These are phyloP conservation scores for Glutinoglossum americanum DNA, from an alignment of 495 filamentous ascomycete species.

Conservation along the genomic window DNA sequence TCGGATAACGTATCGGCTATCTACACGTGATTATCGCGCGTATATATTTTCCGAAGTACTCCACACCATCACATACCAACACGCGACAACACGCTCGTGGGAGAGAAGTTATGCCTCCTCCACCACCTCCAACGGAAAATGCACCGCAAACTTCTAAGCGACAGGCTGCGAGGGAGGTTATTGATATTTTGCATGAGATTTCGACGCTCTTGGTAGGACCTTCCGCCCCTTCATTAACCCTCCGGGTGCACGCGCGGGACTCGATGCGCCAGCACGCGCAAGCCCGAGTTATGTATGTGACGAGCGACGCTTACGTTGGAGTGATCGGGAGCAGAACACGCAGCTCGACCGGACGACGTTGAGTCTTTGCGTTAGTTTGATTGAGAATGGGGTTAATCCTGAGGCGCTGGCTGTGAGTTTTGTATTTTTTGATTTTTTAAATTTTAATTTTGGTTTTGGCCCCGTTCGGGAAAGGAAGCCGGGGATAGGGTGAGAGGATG, in stretches of 20 bases:
- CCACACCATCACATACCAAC: no score
- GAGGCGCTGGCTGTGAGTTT: constrained; percentile 66
- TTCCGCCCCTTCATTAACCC: no score
- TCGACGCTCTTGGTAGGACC: constrained; percentile 55
- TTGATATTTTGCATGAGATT: constrained; percentile 90
- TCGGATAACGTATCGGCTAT: no score
- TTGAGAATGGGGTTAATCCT: constrained; percentile 93
- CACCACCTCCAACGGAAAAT: not conserved
- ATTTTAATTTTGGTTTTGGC: not conserved
- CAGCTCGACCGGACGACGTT: constrained; percentile 74
- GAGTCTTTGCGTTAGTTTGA: constrained; percentile 83
- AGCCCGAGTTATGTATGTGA: no score
- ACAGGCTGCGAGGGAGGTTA: constrained; percentile 80
- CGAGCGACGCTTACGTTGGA: no score
- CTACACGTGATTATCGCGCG: no score
- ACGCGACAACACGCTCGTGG: not conserved
- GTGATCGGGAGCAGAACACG: constrained; percentile 88
- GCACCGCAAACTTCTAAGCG: constrained; percentile 38
- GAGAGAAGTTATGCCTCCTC: not conserved
- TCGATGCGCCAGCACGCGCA: no score
- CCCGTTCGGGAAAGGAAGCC: no score
- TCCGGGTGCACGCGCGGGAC: no score
- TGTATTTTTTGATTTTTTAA: not conserved
- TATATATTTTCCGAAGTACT: no score
- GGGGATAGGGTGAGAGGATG: no score